phyloP scores from a whole-genome alignment of 768 basidiomycete species.

The Tephrocybe sp. region DNA sequence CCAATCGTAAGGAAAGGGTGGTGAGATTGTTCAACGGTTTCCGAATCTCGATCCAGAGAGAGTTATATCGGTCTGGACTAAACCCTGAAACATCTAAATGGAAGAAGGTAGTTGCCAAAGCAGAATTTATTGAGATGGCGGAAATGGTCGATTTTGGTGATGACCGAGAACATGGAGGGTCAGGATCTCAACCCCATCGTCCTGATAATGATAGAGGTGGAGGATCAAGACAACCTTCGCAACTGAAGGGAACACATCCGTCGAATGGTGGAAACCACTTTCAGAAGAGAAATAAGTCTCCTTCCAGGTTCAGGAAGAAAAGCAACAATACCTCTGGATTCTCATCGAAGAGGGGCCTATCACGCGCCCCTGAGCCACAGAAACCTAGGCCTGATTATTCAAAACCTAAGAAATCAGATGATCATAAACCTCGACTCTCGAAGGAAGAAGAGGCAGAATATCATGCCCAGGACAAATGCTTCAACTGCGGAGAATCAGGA shows the following conservation, averaged over 20 bases:
- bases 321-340: neutral
- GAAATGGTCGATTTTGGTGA: constrained; percentile 2
- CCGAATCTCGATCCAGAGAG: constrained; percentile 22
- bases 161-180: too few relatives aligned
- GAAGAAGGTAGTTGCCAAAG: neutral
- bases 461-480: constrained; percentile 3
- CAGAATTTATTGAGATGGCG: constrained; percentile 17
- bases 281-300: neutral
- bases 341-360: neutral
- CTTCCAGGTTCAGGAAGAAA: neutral
- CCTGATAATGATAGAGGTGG: neutral
- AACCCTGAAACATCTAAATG: constrained; percentile 26
- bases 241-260: neutral
- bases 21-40: constrained; percentile 35
- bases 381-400: neutral
- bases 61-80: constrained; percentile 25
- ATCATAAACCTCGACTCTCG: neutral
- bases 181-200: neutral
- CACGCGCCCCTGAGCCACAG: neutral
- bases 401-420: neutral
- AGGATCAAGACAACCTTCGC: neutral
- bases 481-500: constrained; percentile 6
- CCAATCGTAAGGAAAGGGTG: constrained; percentile 25
- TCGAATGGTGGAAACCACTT: neutral
- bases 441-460: constrained; percentile 7